Percentiles rank a stretch among this genome's conserved stretches.
Evolutionary conservation across 257 asterid species (phyloP).

Genomic region (Coffea canephora): DNA sequence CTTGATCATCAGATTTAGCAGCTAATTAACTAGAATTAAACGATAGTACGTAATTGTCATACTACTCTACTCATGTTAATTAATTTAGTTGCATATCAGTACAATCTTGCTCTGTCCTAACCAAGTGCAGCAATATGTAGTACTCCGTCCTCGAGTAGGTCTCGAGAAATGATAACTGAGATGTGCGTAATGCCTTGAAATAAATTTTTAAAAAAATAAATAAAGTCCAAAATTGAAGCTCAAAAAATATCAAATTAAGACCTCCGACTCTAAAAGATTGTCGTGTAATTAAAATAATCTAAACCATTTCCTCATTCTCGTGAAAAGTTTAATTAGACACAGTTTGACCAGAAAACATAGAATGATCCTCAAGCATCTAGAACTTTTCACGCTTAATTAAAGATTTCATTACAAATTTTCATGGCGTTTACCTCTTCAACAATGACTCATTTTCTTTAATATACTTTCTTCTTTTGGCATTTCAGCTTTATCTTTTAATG

Average conservation of each 20-base stretch:
- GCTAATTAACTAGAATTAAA: not conserved
- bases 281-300: not conserved
- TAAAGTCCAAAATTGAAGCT: not conserved
- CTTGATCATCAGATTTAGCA: not conserved
- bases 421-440: not conserved
- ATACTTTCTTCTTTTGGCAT: not conserved
- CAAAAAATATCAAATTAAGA: too few relatives aligned
- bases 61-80: not conserved
- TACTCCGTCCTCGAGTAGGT: not conserved
- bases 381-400: too few relatives aligned
- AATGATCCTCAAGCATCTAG: too few relatives aligned
- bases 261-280: not conserved
- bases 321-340: not conserved
- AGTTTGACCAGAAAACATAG: too few relatives aligned
- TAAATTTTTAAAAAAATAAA: not conserved
- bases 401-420: not conserved
- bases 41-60: not conserved
- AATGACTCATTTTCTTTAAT: not conserved
- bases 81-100: not conserved
- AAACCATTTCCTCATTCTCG: not conserved
- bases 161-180: not conserved
- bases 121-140: not conserved
- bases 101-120: not conserved
- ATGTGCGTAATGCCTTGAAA: not conserved
- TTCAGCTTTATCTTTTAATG: not conserved